Conservation (phyloP, 2,329 filamentous ascomycete species). For the Chaetomiaceae sp. region DNA sequence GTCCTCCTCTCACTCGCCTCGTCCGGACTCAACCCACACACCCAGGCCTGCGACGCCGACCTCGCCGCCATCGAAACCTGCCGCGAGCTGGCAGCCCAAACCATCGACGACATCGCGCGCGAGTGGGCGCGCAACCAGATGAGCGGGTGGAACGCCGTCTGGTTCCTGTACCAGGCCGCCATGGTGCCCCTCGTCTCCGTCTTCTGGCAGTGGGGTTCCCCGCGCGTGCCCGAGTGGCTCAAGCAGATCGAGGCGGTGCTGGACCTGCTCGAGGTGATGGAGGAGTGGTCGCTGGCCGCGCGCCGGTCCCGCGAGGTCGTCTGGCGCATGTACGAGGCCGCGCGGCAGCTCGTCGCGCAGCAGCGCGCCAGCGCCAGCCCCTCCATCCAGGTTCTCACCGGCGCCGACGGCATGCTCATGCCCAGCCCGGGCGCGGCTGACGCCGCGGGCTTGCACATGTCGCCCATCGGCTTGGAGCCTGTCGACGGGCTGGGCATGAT, state of each 20-base stretch:
- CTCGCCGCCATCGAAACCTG: constrained; percentile 64
- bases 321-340: constrained; percentile 59
- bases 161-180: constrained; percentile 75
- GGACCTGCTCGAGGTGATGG: constrained; percentile 58
- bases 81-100: constrained; percentile 62
- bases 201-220: constrained; percentile 60
- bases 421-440: constrained; percentile 17
- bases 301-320: constrained; percentile 60
- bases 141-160: constrained; percentile 75
- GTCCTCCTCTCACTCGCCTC: constrained; percentile 63
- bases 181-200: constrained; percentile 74
- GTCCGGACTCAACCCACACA: constrained; percentile 41
- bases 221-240: constrained; percentile 48
- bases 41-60: constrained; percentile 56
- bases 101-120: constrained; percentile 66
- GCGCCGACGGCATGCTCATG: constrained; percentile 34
- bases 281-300: constrained; percentile 61
- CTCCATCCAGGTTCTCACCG: constrained; percentile 33
- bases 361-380: constrained; percentile 15
- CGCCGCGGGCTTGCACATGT: constrained; percentile 43
- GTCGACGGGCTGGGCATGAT: constrained; percentile 48
- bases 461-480: constrained; percentile 48
- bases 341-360: constrained; percentile 34
- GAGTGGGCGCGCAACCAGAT: constrained; percentile 72
- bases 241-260: constrained; percentile 56